These are phyloP conservation scores for Gynostemma pentaphyllum DNA, from an alignment of 306 rosid species.

Conservation along the genomic window DNA sequence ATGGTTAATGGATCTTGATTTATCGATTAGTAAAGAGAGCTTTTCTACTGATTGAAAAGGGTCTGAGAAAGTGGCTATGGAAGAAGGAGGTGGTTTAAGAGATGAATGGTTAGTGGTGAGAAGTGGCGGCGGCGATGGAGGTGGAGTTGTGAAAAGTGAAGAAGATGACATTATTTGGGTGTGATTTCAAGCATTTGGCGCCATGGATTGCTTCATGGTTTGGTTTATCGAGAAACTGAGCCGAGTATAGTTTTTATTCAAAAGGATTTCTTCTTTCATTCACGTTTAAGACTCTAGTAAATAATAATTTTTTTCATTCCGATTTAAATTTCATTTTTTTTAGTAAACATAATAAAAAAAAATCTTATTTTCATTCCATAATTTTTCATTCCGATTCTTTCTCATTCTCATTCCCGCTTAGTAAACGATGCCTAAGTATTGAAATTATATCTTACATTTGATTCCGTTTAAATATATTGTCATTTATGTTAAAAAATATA, in stretches of 20 bases:
- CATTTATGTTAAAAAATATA: too few species aligned
- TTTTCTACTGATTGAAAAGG: constrained; percentile 21
- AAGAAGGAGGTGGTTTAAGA: not conserved
- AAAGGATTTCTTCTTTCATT: not conserved
- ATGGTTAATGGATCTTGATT: constrained; percentile 31
- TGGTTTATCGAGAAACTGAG: not conserved
- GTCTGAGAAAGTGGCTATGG: constrained; percentile 1
- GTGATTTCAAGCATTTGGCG: not conserved
- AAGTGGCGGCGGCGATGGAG: constrained; percentile 12
- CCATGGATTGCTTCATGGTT: constrained; percentile 3
- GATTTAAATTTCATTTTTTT: too few species aligned
- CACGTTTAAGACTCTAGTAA: too few species aligned
- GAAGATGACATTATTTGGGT: constrained; percentile 18
- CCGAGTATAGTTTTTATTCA: not conserved
- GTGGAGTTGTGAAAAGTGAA: constrained; percentile 17
- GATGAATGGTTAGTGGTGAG: constrained; percentile 3
- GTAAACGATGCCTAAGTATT: too few species aligned
- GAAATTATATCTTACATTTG: too few species aligned
- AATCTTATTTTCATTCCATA: too few species aligned
- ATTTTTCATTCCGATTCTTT: too few species aligned
- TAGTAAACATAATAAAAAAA: too few species aligned
- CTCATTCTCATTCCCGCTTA: too few species aligned
- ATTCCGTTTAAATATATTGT: too few species aligned
- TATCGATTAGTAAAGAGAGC: constrained; percentile 37
- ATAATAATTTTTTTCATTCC: too few species aligned